Conservation (phyloP, 2,329 filamentous ascomycete genomes). For the Ophiostoma australiae region DNA sequence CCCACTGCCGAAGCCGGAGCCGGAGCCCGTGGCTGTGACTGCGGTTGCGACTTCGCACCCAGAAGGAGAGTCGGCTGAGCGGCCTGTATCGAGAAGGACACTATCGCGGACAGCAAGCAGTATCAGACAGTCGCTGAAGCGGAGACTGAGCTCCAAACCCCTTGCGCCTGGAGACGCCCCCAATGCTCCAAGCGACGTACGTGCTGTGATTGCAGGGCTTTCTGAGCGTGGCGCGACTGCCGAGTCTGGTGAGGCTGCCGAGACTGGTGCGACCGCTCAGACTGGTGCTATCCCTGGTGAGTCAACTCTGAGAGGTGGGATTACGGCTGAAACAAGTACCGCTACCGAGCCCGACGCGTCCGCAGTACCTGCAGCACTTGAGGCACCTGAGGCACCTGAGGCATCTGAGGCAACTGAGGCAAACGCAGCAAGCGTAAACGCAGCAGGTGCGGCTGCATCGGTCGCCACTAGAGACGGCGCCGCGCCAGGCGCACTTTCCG, state of each 20-base stretch:
- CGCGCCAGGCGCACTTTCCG: background rate
- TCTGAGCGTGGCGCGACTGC: background rate
- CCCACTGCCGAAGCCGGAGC: background rate
- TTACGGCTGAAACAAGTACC: background rate
- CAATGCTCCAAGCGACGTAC: too few relatives aligned
- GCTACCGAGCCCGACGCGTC: background rate
- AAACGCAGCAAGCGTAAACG: slow-evolving; percentile 28
- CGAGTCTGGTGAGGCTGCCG: too few relatives aligned
- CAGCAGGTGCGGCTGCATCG: background rate
- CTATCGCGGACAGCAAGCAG: background rate
- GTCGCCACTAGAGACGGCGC: background rate
- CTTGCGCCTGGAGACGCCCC: too few relatives aligned
- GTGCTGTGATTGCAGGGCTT: too few relatives aligned
- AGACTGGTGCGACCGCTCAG: background rate
- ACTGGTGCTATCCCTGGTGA: background rate
- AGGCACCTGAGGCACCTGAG: too few relatives aligned
- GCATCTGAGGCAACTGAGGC: background rate
- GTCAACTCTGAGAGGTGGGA: background rate
- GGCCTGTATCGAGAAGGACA: background rate
- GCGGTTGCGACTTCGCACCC: background rate
- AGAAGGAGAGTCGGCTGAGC: background rate
- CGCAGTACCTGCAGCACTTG: too few relatives aligned
- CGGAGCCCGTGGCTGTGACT: background rate
- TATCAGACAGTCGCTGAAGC: background rate
- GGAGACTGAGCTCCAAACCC: background rate